Base-by-base conservation (phyloP, 2,329 filamentous ascomycete genomes). In the Stemphylium lycopersici region DNA sequence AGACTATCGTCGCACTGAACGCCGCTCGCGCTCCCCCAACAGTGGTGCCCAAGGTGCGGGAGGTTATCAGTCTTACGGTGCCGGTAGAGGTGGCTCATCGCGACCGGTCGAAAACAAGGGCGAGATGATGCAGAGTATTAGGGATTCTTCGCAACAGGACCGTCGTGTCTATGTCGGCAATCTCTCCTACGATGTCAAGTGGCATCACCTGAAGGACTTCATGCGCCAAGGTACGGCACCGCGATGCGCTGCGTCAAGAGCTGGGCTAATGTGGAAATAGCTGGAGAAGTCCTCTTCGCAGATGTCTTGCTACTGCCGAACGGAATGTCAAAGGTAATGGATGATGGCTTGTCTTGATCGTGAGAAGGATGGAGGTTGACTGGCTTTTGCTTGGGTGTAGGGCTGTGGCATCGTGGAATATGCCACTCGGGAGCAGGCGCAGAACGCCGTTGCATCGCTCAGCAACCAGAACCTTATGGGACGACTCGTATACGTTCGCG, bases 361-460 rank as follows among this genome's bases (percentile, higher is more conserved):
- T 81, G 82, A 82, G 87, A 84, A 84, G 91, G 90, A 95, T 91
- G 91, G 92, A 97, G 93, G 96, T 93, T 93, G 93, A 89, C 88
- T 90, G 92, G 90, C 88, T 89, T 73, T 90, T 90, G 88, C 88
- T 87, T 81, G 84, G 89, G 86, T 85, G 89, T 96, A 98, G 93
- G 93, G 95, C 92, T 99, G 93, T 93, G 95, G 95, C 84, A 99
- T 99, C 91, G 95, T 99, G 89, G 95, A 99, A 89, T 99, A 99
- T 88, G 93, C 93, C 79, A 97, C 93, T 73, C 91, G 93, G 87
- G 95, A 99, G 76, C 92, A 99, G 89, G 95, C 95, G 76, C 95
- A 98, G 80, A 90, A 91, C 79, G 95, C 95, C 75, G 95, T 99
- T 81, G 89, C 90, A 78, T 95, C 92, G 76, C 90, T 99, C 80